A percentile compares a stretch with the other conserved stretches of the same genome.
Conservation (phyloP, 2,329 filamentous ascomycete species). For the Fusarium torulosum region DNA sequence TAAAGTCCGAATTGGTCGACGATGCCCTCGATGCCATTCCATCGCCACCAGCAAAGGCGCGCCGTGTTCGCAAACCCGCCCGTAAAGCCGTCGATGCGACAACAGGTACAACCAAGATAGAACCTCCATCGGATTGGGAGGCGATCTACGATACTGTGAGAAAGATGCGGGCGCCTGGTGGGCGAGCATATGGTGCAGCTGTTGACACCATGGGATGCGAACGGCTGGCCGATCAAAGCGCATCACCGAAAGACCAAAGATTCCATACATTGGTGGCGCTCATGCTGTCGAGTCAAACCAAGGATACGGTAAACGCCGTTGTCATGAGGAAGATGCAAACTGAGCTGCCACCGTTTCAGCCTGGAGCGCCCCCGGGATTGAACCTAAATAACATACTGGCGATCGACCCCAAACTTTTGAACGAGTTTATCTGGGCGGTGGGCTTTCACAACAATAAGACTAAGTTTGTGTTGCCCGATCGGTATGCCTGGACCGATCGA, state of each 20-base stretch:
- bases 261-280: conserved; percentile 89
- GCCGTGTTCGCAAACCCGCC: conserved; percentile 60
- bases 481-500: not conserved
- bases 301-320: conserved; percentile 88
- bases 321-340: conserved; percentile 85
- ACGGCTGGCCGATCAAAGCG: conserved; percentile 70
- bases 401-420: conserved; percentile 73
- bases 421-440: conserved; percentile 83
- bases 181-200: conserved; percentile 76
- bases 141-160: conserved; percentile 82
- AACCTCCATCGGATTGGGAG: conserved; percentile 85
- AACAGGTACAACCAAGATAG: conserved; percentile 56
- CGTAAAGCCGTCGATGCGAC: conserved; percentile 57
- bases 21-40: conserved; percentile 44
- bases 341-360: conserved; percentile 69
- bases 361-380: conserved; percentile 65
- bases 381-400: conserved; percentile 83
- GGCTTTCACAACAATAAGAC: conserved; percentile 98
- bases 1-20: conserved; percentile 58
- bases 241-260: conserved; percentile 69
- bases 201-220: conserved; percentile 99
- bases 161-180: conserved; percentile 75
- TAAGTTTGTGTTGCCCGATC: conserved; percentile 56
- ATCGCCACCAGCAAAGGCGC: conserved; percentile 47
- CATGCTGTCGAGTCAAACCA: conserved; percentile 94